Conservation (phyloP, 2,329 filamentous ascomycete species). For the Alternaria triticina region DNA sequence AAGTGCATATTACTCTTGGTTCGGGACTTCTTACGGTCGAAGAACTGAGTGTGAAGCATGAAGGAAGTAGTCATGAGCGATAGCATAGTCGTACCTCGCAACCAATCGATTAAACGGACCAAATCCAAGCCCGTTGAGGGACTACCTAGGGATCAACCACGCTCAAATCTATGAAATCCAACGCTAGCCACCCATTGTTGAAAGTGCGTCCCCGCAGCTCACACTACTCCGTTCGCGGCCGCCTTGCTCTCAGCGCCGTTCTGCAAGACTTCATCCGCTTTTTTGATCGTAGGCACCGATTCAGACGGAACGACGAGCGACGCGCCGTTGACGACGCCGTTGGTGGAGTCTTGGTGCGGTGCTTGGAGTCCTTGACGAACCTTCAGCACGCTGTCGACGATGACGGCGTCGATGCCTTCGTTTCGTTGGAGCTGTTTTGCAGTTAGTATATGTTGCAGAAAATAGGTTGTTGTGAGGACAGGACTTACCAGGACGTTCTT, state of each 20-base stretch:
- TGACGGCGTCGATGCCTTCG: slow-evolving; percentile 96
- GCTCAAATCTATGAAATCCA: neutral
- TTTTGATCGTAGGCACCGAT: slow-evolving; percentile 9
- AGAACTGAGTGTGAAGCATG: too few relatives aligned
- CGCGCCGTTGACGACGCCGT: slow-evolving; percentile 1
- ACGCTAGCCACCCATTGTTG: neutral
- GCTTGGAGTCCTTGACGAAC: slow-evolving; percentile 88
- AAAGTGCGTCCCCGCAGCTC: neutral
- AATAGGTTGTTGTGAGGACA: too few relatives aligned
- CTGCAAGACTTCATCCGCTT: slow-evolving; percentile 3
- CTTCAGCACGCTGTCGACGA: slow-evolving; percentile 91
- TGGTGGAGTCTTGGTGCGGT: slow-evolving; percentile 12
- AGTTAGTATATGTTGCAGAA: too few relatives aligned
- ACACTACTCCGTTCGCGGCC: neutral
- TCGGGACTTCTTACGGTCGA: too few relatives aligned
- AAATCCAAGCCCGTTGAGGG: slow-evolving; percentile 5
- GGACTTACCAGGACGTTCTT: slow-evolving; percentile 78
- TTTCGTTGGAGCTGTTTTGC: slow-evolving; percentile 78
- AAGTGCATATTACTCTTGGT: too few relatives aligned
- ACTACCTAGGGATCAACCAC: neutral
- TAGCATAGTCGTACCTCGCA: neutral
- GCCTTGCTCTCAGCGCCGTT: neutral
- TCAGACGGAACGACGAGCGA: slow-evolving; percentile 9
- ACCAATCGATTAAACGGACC: neutral
- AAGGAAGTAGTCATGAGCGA: too few relatives aligned